phyloP scores from a whole-genome alignment of 495 filamentous ascomycete species.

The Penicillium steckii region DNA sequence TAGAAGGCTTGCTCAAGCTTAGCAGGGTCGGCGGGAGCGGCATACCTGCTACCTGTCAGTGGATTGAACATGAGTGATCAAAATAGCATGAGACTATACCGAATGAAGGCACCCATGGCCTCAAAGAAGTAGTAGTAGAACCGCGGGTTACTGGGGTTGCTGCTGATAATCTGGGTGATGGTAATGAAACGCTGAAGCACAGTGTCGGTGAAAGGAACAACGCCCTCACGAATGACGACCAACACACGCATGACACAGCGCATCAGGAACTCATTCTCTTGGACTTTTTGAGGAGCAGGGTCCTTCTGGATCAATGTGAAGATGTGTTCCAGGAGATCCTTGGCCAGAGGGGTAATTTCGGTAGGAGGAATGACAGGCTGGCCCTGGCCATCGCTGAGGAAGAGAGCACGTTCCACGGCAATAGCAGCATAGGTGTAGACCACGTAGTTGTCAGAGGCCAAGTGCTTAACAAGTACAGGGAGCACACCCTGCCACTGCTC shows the following conservation, averaged over 20 bases:
- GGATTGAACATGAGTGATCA: not conserved
- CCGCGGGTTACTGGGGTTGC: slow-evolving; percentile 93
- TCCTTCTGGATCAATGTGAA: slow-evolving; percentile 86
- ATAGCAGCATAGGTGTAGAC: slow-evolving; percentile 97
- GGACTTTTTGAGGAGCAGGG: slow-evolving; percentile 80
- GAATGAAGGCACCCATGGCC: slow-evolving; percentile 88
- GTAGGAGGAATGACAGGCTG: slow-evolving; percentile 70
- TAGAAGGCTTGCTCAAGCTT: slow-evolving; percentile 78
- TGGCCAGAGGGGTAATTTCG: slow-evolving; percentile 74
- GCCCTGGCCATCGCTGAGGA: slow-evolving; percentile 68
- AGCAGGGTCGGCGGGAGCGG: slow-evolving; percentile 62
- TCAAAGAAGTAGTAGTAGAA: slow-evolving; percentile 99
- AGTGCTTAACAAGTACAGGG: slow-evolving; percentile 83
- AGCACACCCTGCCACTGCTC: slow-evolving; percentile 86
- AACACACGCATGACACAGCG: slow-evolving; percentile 96
- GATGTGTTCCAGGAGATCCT: slow-evolving; percentile 86
- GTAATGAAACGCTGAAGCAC: slow-evolving; percentile 75
- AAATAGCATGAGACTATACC: slow-evolving; percentile 38
- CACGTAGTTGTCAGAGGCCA: slow-evolving; percentile 84
- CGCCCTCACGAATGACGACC: slow-evolving; percentile 82
- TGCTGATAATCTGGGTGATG: slow-evolving; percentile 83
- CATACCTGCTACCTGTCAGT: slow-evolving; percentile 49
- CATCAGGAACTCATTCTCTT: slow-evolving; percentile 99
- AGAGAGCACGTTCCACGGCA: slow-evolving; percentile 84
- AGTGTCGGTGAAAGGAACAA: slow-evolving; percentile 65